Evolutionary conservation across 345 rosid genomes (phyloP).

Genomic region (Cardamine resedifolia): DNA sequence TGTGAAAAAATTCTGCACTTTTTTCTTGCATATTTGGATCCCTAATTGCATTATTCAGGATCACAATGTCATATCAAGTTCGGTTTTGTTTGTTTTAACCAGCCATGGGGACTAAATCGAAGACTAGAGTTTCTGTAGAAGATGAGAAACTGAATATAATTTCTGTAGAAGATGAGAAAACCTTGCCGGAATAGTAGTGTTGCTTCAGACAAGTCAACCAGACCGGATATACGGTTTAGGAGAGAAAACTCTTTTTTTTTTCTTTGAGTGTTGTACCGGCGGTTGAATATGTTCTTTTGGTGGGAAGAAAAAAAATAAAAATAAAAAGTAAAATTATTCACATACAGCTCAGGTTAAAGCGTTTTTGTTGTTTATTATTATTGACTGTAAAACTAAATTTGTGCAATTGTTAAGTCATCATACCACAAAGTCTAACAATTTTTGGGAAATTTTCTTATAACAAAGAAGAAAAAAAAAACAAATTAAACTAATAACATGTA

Average conservation of each 20-base stretch:
- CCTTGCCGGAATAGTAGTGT: not conserved
- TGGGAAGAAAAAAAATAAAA: not conserved
- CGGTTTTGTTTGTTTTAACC: constrained; percentile 1
- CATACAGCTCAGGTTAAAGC: not conserved
- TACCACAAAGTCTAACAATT: not conserved
- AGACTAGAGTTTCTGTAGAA: constrained; percentile 9
- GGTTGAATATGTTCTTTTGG: not conserved
- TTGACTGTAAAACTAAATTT: not conserved
- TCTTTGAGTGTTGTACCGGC: not conserved
- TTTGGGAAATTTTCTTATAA: not conserved
- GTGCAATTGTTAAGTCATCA: not conserved
- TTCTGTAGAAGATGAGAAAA: not conserved
- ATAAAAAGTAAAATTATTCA: not conserved
- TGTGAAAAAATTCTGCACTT: not conserved
- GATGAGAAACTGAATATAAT: not conserved
- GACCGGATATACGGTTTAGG: not conserved
- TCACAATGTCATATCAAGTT: not conserved
- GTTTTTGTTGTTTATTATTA: not conserved
- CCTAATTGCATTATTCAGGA: not conserved
- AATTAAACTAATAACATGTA: not conserved
- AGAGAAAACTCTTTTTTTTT: not conserved
- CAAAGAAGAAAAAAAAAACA: not conserved
- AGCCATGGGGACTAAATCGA: constrained; percentile 4
- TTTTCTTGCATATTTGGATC: not conserved
- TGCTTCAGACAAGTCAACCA: not conserved